phyloP scores from a whole-genome alignment of 768 basidiomycete species.

The Leccinum broughii region DNA sequence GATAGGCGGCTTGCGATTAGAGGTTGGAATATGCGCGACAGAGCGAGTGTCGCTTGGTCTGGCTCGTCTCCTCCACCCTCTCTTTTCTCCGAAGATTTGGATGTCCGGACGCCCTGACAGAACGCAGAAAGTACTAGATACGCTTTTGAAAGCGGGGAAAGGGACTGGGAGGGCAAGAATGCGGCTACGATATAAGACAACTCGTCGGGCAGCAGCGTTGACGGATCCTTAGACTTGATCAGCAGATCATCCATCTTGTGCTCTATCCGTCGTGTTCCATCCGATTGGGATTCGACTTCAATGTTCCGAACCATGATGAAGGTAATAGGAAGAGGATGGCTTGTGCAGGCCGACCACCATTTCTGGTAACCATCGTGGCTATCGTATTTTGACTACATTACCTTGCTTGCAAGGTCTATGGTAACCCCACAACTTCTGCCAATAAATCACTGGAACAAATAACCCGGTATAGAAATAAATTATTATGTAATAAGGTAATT shows the following conservation, averaged over 20 bases:
- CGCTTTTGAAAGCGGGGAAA: slow-evolving; percentile 59
- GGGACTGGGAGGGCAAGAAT: slow-evolving; percentile 49
- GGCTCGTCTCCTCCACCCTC: slow-evolving; percentile 38
- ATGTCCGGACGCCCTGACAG: slow-evolving; percentile 57
- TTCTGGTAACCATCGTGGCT: neutral
- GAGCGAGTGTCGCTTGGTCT: slow-evolving; percentile 48
- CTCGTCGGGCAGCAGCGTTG: slow-evolving; percentile 53
- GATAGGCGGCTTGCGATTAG: slow-evolving; percentile 49
- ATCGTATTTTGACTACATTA: neutral
- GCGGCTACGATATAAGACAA: slow-evolving; percentile 49
- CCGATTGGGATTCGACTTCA: neutral
- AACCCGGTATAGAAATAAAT: too few species aligned
- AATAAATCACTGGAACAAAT: too few species aligned
- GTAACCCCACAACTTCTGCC: too few species aligned
- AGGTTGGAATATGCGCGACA: slow-evolving; percentile 53
- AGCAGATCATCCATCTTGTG: slow-evolving; percentile 33
- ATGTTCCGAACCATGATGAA: slow-evolving; percentile 15
- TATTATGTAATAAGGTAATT: too few species aligned
- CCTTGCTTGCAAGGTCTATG: too few species aligned
- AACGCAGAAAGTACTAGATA: slow-evolving; percentile 68
- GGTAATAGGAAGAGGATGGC: neutral
- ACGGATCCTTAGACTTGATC: slow-evolving; percentile 34
- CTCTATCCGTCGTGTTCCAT: neutral
- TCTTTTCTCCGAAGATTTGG: slow-evolving; percentile 35
- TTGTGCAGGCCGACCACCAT: neutral